A percentile compares a stretch with the other conserved stretches of the same genome.
phyloP scores from a whole-genome alignment of 1,284 basidiomycete genomes.

The Sanghuangporus weigelae region DNA sequence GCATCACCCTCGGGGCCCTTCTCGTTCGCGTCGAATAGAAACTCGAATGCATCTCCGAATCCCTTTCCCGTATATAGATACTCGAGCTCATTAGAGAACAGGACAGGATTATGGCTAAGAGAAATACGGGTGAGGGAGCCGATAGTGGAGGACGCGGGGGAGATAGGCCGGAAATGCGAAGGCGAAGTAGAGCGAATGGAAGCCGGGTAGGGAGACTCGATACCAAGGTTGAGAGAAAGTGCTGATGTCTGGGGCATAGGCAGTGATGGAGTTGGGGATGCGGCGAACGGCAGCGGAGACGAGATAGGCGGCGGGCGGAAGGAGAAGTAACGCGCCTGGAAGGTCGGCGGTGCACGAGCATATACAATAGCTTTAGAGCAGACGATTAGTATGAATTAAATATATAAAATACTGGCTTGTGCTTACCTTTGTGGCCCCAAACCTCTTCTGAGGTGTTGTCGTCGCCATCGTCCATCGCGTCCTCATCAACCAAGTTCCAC shows the following conservation, averaged over 20 bases:
- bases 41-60: conserved; percentile 84
- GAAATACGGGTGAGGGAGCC: conserved; percentile 49
- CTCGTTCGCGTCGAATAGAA: conserved; percentile 69
- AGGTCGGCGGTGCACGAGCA: conserved; percentile 83
- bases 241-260: conserved; percentile 58
- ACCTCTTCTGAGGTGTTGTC: conserved; percentile 47
- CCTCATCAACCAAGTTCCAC: conserved; percentile 68
- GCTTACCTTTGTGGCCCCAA: conserved; percentile 86
- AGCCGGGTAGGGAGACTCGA: conserved; percentile 33
- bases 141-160: conserved; percentile 39
- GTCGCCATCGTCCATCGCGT: conserved; percentile 39
- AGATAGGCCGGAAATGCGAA: conserved; percentile 44
- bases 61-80: conserved; percentile 88
- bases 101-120: conserved; percentile 64
- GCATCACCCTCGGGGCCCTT: conserved; percentile 58
- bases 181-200: conserved; percentile 23
- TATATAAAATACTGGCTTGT: neutral
- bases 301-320: conserved; percentile 53
- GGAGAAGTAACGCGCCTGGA: conserved; percentile 81
- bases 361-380: conserved; percentile 76
- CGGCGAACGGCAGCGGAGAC: conserved; percentile 53
- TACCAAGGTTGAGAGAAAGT: conserved; percentile 49
- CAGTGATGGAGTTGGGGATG: conserved; percentile 42
- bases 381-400: neutral
- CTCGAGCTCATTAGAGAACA: conserved; percentile 85